These are phyloP conservation scores for Suillus lakei DNA, from an alignment of 768 basidiomycete species.

Conservation along the genomic window DNA sequence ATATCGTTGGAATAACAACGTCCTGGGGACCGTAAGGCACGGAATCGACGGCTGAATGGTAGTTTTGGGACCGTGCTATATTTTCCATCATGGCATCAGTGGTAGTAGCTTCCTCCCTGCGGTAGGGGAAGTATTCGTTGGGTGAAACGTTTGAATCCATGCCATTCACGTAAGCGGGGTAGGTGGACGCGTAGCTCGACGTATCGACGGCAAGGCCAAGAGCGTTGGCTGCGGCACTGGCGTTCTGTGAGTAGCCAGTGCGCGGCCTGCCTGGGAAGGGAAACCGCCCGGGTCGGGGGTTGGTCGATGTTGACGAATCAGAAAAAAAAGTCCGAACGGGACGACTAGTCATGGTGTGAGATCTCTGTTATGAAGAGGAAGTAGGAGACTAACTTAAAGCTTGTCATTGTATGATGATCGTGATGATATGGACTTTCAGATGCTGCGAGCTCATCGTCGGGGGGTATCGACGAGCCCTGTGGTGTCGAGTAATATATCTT, in stretches of 20 bases:
- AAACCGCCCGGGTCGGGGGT: neutral
- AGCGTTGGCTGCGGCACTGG: neutral
- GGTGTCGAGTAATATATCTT: too few relatives aligned
- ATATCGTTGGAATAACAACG: neutral
- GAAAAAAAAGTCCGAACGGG: too few relatives aligned
- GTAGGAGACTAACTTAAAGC: neutral
- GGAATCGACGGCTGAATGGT: neutral
- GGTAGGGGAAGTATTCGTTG: too few relatives aligned
- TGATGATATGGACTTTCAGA: too few relatives aligned
- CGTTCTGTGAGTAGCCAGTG: neutral
- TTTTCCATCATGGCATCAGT: too few relatives aligned
- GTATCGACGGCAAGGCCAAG: neutral
- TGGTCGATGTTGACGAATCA: too few relatives aligned
- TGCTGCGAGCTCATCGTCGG: neutral
- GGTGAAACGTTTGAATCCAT: too few relatives aligned
- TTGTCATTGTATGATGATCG: neutral
- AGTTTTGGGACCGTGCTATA: neutral
- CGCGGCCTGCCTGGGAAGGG: too few relatives aligned
- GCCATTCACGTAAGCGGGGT: too few relatives aligned
- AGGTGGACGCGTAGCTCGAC: neutral
- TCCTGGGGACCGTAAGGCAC: neutral
- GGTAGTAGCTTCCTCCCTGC: neutral
- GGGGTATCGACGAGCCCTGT: neutral
- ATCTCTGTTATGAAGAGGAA: neutral
- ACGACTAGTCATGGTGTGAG: neutral